phyloP scores from a whole-genome alignment of 2,329 filamentous ascomycete species.

The Atkinsonella hypoxylon region DNA sequence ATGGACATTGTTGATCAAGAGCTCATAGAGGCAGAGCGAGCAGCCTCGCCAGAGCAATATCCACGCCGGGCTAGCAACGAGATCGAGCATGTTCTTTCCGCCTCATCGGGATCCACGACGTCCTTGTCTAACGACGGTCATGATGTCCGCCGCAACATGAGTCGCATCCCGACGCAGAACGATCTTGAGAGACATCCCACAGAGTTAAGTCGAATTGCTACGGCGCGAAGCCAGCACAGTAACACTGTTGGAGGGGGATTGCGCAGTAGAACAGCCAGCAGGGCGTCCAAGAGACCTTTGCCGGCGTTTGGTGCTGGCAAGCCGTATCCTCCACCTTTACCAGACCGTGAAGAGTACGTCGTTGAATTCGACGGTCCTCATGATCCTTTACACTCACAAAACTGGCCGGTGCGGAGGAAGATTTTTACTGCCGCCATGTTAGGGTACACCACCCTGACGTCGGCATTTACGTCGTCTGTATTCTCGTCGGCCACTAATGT shows the following conservation, averaged over 20 bases:
- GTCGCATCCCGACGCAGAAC: slow-evolving; percentile 48
- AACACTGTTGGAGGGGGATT: slow-evolving; percentile 51
- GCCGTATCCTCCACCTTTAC: slow-evolving; percentile 56
- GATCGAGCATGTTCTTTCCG: slow-evolving; percentile 48
- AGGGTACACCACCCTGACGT: slow-evolving; percentile 59
- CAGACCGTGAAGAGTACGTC: slow-evolving; percentile 63
- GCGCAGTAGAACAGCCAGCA: slow-evolving; percentile 25
- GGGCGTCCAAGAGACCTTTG: slow-evolving; percentile 45
- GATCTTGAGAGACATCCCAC: slow-evolving; percentile 61
- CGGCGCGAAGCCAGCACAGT: slow-evolving; percentile 57
- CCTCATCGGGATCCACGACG: slow-evolving; percentile 37
- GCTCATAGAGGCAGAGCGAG: slow-evolving; percentile 40
- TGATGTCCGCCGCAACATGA: slow-evolving; percentile 35
- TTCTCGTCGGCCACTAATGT: slow-evolving; percentile 54
- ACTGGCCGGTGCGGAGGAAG: slow-evolving; percentile 76
- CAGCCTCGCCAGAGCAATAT: slow-evolving; percentile 33
- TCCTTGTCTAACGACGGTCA: slow-evolving; percentile 30
- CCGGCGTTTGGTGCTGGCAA: slow-evolving; percentile 65
- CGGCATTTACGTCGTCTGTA: slow-evolving; percentile 63
- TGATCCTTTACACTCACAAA: slow-evolving; percentile 77
- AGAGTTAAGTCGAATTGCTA: slow-evolving; percentile 59
- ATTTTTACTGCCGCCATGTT: slow-evolving; percentile 54
- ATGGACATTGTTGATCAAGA: slow-evolving; percentile 44
- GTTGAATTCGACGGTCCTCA: slow-evolving; percentile 76
- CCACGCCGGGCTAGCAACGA: slow-evolving; percentile 33